These are phyloP conservation scores for Colletotrichum acutatum DNA, from an alignment of 2,329 filamentous ascomycete species.

Conservation along the genomic window DNA sequence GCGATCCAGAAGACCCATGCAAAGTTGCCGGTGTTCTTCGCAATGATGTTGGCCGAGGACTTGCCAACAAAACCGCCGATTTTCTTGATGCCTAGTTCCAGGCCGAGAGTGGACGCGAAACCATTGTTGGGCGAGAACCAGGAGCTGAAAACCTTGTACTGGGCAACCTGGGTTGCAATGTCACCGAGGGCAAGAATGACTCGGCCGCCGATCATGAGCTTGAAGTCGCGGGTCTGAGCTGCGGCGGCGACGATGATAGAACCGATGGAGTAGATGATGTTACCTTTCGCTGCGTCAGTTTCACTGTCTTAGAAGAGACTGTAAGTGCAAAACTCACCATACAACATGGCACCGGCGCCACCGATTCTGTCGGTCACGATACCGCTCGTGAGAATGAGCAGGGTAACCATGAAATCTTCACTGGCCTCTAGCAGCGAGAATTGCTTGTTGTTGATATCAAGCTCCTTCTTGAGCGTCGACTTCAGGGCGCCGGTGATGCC, in stretches of 20 bases:
- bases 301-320: background rate
- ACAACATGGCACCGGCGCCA: conserved; percentile 57
- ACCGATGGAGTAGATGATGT: conserved; percentile 67
- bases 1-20: conserved; percentile 71
- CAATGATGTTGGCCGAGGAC: conserved; percentile 68
- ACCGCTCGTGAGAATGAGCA: conserved; percentile 64
- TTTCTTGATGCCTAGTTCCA: conserved; percentile 70
- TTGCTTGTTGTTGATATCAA: conserved; percentile 69
- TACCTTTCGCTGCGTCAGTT: conserved; percentile 53
- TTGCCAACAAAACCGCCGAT: conserved; percentile 71
- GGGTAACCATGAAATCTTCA: conserved; percentile 71
- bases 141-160: conserved; percentile 73
- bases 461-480: conserved; percentile 68
- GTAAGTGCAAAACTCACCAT: background rate
- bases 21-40: conserved; percentile 67
- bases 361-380: conserved; percentile 68
- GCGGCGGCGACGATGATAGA: conserved; percentile 69
- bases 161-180: conserved; percentile 71
- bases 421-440: conserved; percentile 69
- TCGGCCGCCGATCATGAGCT: conserved; percentile 69
- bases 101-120: conserved; percentile 69
- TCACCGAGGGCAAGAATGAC: conserved; percentile 69
- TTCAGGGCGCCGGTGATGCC: conserved; percentile 71
- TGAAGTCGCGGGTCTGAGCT: conserved; percentile 64
- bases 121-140: conserved; percentile 72